A percentile compares a stretch with the other conserved stretches of the same genome.
Conservation (phyloP, 2,329 filamentous ascomycete genomes). For the Simplicillium aogashimaense region DNA sequence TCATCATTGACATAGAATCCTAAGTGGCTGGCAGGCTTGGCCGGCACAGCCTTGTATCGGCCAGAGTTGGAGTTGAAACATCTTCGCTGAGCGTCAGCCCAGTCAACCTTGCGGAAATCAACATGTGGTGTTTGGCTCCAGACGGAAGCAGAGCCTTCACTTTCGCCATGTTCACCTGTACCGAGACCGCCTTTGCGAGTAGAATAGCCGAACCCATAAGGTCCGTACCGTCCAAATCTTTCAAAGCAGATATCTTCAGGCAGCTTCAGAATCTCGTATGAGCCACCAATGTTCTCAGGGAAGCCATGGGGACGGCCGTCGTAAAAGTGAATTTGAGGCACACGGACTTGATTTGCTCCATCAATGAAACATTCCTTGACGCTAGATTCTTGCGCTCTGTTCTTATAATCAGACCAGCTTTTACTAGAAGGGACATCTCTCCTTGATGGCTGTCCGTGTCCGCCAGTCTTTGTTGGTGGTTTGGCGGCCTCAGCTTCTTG, state of each 20-base stretch:
- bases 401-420: conserved; percentile 23
- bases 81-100: conserved; percentile 66
- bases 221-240: conserved; percentile 74
- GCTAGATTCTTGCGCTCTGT: conserved; percentile 29
- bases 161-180: conserved; percentile 76
- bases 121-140: conserved; percentile 65
- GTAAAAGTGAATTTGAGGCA: conserved; percentile 65
- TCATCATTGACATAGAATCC: conserved; percentile 41
- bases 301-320: conserved; percentile 74
- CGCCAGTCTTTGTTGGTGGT: background rate
- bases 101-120: conserved; percentile 67
- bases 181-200: conserved; percentile 69
- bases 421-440: conserved; percentile 17
- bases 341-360: conserved; percentile 47
- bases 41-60: conserved; percentile 50
- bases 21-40: conserved; percentile 27
- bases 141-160: conserved; percentile 67
- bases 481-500: conserved; percentile 2
- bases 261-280: conserved; percentile 69
- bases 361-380: conserved; percentile 75
- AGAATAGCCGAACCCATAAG: conserved; percentile 86
- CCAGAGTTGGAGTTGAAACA: conserved; percentile 63
- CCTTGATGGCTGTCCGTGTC: conserved; percentile 3
- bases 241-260: conserved; percentile 89
- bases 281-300: conserved; percentile 78